These are phyloP conservation scores for Yarrowia sp. DNA, from an alignment of 805 yeast genomes.

Conservation along the genomic window DNA sequence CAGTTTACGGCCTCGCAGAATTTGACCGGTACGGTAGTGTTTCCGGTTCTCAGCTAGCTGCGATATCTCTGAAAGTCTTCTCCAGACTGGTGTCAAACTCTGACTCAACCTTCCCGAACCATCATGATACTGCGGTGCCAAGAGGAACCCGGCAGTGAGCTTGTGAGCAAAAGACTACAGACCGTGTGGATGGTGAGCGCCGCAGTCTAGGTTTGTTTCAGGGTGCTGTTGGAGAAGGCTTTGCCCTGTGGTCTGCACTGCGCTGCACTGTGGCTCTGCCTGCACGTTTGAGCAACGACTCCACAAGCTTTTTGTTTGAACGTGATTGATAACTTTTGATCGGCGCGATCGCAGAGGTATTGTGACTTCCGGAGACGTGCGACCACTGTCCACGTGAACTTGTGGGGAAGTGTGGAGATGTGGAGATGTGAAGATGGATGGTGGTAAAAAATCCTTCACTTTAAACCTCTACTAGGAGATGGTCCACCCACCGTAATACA, in stretches of 20 bases:
- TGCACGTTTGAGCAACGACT: not conserved
- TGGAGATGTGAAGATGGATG: too few species aligned
- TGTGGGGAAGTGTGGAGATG: too few species aligned
- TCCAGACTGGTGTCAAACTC: too few species aligned
- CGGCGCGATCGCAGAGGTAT: slow-evolving; percentile 1
- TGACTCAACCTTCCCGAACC: not conserved
- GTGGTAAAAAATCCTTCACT: too few species aligned
- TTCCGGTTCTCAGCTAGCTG: too few species aligned
- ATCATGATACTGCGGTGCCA: not conserved
- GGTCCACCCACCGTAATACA: not conserved
- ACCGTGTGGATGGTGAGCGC: not conserved
- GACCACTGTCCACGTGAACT: too few species aligned
- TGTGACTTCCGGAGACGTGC: not conserved
- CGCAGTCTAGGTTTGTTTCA: slow-evolving; percentile 16
- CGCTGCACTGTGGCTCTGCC: not conserved
- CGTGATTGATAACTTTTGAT: slow-evolving; percentile 9
- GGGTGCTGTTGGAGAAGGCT: not conserved
- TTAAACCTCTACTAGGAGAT: not conserved
- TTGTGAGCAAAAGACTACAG: not conserved
- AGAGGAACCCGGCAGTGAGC: not conserved
- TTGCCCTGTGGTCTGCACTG: not conserved
- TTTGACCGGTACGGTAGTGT: too few species aligned
- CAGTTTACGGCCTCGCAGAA: not conserved
- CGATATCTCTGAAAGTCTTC: too few species aligned
- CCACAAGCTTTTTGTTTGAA: not conserved